Evolutionary conservation across 202 grass and related monocot genomes (phyloP), one percentile per base, ranked within the genome.

Genomic region (Schoenoplectus triqueter): DNA sequence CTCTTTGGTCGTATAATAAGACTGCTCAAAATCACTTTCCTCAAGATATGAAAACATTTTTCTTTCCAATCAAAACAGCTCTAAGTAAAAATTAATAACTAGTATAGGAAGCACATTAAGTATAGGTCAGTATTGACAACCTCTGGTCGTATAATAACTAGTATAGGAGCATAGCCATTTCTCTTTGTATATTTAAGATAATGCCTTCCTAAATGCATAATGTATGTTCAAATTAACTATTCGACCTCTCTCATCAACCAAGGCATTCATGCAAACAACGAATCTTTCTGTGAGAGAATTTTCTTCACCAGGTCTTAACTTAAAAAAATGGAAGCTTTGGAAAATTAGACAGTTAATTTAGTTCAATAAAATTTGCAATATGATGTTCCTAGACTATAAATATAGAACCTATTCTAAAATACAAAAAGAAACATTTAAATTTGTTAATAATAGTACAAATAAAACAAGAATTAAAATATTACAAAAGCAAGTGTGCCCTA

Each of bases 401-500:
- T 78, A 61, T 61, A 22, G 31, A 78, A 44, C 52, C 39, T 44
- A 13, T 18, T 61, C 14, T 61, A 78, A 17, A 14, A 78, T 59
- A 60, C 52, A 78, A 61, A 78, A 78, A 15, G 42, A 10, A 78
- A 78, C 13, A 44, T 44, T 15, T 22, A 78, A 42, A 59, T 9
- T 77, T 77, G 73, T 56, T 77, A 41, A 44, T 44, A 78, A 60
- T 78, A 78, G 54, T 61, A 61, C 54, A 78, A 78, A 61, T 20
- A 17, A 56, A 54, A 2, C 14, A 78, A 1, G 61, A 78, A 44
- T 31, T 31, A 61, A 17, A 60, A 78, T 44, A 44, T 44, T 60
- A 78, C 75, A 78, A 61, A 50, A 76, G 73, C 5, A 15, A 77
- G 22, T 64, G 10, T 84, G 44, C 70, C 84, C 80, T 89, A 98